Conservation (phyloP, 768 basidiomycete genomes). For the Russula brevipes region DNA sequence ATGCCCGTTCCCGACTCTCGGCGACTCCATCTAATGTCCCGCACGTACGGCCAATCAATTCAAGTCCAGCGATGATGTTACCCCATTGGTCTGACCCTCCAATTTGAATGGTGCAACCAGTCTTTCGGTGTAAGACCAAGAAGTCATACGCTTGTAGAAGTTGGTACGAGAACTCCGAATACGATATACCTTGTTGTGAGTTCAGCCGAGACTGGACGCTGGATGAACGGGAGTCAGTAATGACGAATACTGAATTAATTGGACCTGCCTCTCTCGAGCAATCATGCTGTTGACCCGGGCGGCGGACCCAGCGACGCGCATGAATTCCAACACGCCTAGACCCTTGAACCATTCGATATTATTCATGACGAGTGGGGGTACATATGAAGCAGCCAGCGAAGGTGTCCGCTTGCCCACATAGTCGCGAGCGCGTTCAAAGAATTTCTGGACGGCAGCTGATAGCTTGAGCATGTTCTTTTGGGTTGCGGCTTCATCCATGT, state of each 20-base stretch:
- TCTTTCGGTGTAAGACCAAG: constrained; percentile 58
- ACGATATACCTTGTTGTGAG: constrained; percentile 87
- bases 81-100: constrained; percentile 99
- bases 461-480: constrained; percentile 62
- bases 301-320: constrained; percentile 73
- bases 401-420: constrained; percentile 44
- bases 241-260: neutral
- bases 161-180: constrained; percentile 97
- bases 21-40: constrained; percentile 10
- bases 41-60: constrained; percentile 68
- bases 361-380: constrained; percentile 45
- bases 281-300: constrained; percentile 88
- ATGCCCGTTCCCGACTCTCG: constrained; percentile 41
- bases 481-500: constrained; percentile 55
- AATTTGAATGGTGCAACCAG: constrained; percentile 77
- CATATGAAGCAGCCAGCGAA: constrained; percentile 12
- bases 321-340: constrained; percentile 74
- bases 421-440: constrained; percentile 60
- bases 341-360: constrained; percentile 76
- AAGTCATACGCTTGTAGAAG: constrained; percentile 97
- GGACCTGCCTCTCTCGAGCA: constrained; percentile 73
- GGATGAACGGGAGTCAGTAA: neutral
- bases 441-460: constrained; percentile 56
- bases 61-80: constrained; percentile 90
- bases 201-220: constrained; percentile 80